Evolutionary conservation across 2,329 filamentous ascomycete species (phyloP).

Genomic region (Falciphora oryzae): DNA sequence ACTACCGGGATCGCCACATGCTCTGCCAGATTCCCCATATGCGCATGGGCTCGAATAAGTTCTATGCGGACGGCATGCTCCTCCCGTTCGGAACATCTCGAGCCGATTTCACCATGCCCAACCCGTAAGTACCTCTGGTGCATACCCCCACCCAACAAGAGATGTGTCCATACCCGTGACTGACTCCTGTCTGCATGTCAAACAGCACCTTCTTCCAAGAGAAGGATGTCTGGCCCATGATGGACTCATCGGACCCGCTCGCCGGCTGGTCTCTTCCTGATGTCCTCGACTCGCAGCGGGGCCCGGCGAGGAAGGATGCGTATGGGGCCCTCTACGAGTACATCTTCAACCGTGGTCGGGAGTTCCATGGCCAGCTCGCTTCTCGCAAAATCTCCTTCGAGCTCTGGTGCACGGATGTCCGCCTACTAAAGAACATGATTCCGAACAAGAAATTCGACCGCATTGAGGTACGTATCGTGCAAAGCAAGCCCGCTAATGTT

Average conservation of each 20-base stretch:
- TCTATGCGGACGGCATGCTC: slow-evolving; percentile 17
- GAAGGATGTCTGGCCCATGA: background rate
- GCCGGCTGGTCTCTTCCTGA: background rate
- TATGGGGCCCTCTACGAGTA: slow-evolving; percentile 6
- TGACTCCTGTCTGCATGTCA: no score
- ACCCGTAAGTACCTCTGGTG: no score
- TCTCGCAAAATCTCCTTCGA: background rate
- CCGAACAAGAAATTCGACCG: slow-evolving; percentile 3
- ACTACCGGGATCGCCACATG: slow-evolving; percentile 8
- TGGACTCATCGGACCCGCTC: background rate
- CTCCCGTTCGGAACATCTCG: slow-evolving; percentile 17
- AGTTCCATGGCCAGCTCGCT: background rate
- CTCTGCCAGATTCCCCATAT: slow-evolving; percentile 7
- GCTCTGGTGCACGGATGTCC: background rate
- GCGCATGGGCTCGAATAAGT: slow-evolving; percentile 15
- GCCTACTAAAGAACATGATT: background rate
- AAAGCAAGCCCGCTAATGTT: background rate
- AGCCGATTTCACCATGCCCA: background rate
- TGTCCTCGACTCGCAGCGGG: background rate
- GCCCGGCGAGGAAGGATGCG: slow-evolving; percentile 3
- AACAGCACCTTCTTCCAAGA: no score
- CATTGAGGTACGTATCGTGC: slow-evolving; percentile 3
- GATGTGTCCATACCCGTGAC: no score
- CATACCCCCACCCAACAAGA: no score
- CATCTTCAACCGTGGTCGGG: background rate